Conservation (phyloP, 345 rosid genomes). For the Euphorbia lathyris region DNA sequence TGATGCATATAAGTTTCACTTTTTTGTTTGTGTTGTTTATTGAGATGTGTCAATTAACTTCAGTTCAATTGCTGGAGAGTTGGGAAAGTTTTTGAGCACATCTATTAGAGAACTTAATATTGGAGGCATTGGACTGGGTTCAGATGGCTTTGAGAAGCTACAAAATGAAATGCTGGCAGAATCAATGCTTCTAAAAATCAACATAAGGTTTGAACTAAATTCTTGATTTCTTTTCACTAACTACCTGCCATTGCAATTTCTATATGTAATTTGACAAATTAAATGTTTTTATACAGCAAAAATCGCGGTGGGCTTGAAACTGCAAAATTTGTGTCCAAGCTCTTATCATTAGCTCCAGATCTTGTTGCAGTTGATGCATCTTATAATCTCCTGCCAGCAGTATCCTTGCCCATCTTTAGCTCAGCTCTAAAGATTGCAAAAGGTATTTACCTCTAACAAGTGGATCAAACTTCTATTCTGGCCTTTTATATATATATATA, state of each 20-base stretch:
- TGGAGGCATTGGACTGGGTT: constrained; percentile 75
- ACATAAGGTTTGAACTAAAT: constrained; percentile 55
- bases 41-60: constrained; percentile 17
- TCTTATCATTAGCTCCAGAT: constrained; percentile 53
- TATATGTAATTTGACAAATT: neutral
- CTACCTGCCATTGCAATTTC: neutral
- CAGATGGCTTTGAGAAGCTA: constrained; percentile 63
- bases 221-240: constrained; percentile 13
- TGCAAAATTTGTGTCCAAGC: constrained; percentile 70
- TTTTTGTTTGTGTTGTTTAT: constrained; percentile 6
- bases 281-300: constrained; percentile 49
- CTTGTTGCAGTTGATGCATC: constrained; percentile 56
- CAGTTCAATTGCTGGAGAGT: constrained; percentile 64
- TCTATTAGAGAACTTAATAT: constrained; percentile 53
- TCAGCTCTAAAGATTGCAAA: constrained; percentile 49
- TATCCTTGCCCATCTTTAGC: constrained; percentile 55
- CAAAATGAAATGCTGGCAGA: constrained; percentile 31
- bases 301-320: constrained; percentile 80
- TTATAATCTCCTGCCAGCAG: constrained; percentile 77
- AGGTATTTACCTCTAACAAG: constrained; percentile 37
- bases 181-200: constrained; percentile 52
- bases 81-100: constrained; percentile 45
- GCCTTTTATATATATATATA: neutral
- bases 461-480: neutral
- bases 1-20: constrained; percentile 14